These are phyloP conservation scores for Penicillium ochrochloron DNA, from an alignment of 495 filamentous ascomycete genomes.

Conservation along the genomic window DNA sequence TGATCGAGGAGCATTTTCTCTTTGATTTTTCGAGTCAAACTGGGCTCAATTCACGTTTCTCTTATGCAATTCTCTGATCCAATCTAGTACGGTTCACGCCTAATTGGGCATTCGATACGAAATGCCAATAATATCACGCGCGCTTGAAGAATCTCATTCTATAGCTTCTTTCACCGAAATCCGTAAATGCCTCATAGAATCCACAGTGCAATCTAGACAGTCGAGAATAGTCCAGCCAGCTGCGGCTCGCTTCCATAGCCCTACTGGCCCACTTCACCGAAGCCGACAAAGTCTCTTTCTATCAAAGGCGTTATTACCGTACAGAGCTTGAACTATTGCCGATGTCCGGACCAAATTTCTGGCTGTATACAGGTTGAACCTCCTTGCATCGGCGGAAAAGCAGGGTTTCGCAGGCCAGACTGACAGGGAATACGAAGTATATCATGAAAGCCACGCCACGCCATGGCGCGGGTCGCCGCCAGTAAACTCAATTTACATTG, in stretches of 20 bases:
- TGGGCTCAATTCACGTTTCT: not conserved
- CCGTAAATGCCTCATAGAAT: not conserved
- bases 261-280: constrained; percentile 1
- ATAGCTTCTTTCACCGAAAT: not conserved
- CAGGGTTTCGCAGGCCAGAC: not conserved
- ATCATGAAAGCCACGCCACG: constrained; percentile 1
- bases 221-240: not conserved
- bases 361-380: not conserved
- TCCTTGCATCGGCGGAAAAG: constrained; percentile 14
- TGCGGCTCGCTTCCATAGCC: not conserved
- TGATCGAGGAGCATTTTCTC: not conserved
- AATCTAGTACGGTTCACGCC: not conserved
- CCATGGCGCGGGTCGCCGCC: constrained; percentile 1
- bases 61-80: not conserved
- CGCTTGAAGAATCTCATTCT: not conserved
- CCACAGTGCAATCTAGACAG: not conserved
- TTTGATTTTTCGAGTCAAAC: not conserved
- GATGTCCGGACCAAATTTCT: constrained; percentile 5
- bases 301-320: not conserved
- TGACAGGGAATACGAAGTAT: not conserved
- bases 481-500: not conserved
- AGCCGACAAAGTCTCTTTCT: not conserved
- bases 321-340: not conserved
- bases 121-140: not conserved
- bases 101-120: not conserved